A percentile compares a stretch with the other conserved stretches of the same genome.
Conservation (phyloP, 805 yeast genomes). For the Saturnispora silvae region DNA sequence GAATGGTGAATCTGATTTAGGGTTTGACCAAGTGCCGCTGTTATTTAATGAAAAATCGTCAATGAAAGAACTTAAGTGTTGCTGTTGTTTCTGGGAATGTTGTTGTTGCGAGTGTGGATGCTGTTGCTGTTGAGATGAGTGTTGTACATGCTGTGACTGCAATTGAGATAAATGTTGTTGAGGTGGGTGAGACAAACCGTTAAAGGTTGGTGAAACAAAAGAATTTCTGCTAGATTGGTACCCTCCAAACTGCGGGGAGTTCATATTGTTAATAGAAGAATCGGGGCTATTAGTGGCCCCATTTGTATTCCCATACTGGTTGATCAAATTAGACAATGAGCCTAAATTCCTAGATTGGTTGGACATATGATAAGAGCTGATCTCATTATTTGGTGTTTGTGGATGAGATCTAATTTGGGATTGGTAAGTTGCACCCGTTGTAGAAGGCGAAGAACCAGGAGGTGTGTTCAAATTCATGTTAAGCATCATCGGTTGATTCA, state of each 20-base stretch:
- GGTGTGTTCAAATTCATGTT: conserved; percentile 10
- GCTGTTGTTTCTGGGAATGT: background rate
- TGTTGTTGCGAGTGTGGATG: conserved; percentile 4
- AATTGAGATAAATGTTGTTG: background rate
- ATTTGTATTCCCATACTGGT: conserved; percentile 3
- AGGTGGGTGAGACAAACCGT: background rate
- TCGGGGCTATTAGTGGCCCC: conserved; percentile 3
- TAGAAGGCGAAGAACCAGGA: conserved; percentile 9
- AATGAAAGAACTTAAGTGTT: background rate
- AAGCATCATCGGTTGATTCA: conserved; percentile 10
- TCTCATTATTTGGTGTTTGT: conserved; percentile 5
- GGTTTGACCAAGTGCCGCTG: conserved; percentile 4
- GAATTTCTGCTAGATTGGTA: conserved; percentile 6
- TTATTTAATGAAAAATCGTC: conserved; percentile 7
- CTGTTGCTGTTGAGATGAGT: background rate
- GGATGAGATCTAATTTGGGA: conserved; percentile 5
- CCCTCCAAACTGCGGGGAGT: background rate
- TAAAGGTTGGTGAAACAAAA: conserved; percentile 7
- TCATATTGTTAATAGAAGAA: background rate
- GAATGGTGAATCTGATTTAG: background rate
- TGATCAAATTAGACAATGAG: conserved; percentile 5
- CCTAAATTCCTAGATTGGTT: conserved; percentile 1
- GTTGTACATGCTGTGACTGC: background rate
- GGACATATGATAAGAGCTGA: conserved; percentile 5
- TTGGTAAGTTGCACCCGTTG: conserved; percentile 8